Evolutionary conservation across 495 filamentous ascomycete genomes (phyloP), one percentile per base, ranked within the genome.

Genomic region (Peziza echinospora): DNA sequence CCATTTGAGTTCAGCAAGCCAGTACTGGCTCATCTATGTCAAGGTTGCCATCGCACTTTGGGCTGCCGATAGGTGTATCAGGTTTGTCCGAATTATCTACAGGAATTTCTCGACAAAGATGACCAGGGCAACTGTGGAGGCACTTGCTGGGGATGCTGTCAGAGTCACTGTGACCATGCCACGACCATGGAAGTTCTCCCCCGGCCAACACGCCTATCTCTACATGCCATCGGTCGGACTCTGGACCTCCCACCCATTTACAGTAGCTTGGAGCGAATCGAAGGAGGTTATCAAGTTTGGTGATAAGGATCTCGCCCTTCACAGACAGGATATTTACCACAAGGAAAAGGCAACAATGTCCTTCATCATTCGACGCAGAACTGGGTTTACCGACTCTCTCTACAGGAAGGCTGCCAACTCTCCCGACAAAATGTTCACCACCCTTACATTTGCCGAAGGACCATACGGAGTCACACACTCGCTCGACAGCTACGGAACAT

Each of bases 321-420:
- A 65, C 50, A 63, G 70, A n/a, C 66, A 72, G 49, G 73, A 77
- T 46, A 61, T 76, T 19, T 62, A 73, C 8, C 59, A 63, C n/a
- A 61, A 62, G 61, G 60, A 61, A 24, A 73, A 75, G 58, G 82
- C 77, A 21, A 75, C 67, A 22, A 67, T 92, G 53, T 82, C 82
- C 5, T 78, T 91, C 52, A 71, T 93, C 59, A 72, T 92, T 53
- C 70, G 77, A 46, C 78, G 76, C 46, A 73, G 78, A 25, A 77
- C 83, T 19, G 84, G 84, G 47, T 85, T 92, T 70, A 93, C 84
- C n/a, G 67, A 74, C 47, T 67, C 63, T 13, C 66, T 93, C 1
- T 84, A 78, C 66, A 70, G 74, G 55, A 75, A 71, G 54, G 84
- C 83, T 3, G 62, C 70, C 24, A 62, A 66, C 8, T 59, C 66